These are phyloP conservation scores for Schoenoplectus triqueter DNA, from an alignment of 202 grass and related monocot genomes.

Conservation along the genomic window DNA sequence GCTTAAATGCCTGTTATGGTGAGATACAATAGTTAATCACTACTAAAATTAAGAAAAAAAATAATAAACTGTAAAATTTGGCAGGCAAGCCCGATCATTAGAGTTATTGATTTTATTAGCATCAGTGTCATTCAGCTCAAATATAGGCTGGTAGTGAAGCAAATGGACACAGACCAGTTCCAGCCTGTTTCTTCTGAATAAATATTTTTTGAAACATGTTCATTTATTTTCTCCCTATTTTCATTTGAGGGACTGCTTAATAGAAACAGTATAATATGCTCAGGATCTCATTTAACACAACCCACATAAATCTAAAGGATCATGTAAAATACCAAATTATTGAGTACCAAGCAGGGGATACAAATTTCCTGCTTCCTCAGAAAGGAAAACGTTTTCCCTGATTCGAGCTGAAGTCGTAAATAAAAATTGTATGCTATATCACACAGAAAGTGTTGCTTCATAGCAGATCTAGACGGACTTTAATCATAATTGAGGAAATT, in stretches of 20 bases:
- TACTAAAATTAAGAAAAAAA: background rate
- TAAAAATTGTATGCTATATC: no score
- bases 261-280: background rate
- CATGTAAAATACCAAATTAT: background rate
- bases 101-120: background rate
- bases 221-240: background rate
- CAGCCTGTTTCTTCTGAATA: background rate
- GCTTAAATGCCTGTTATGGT: constrained; percentile 71
- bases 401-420: no score
- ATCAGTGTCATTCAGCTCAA: background rate
- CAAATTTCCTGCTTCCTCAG: no score
- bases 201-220: background rate
- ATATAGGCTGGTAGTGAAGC: background rate
- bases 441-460: background rate
- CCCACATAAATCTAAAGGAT: background rate
- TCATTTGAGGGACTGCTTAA: background rate
- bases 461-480: background rate
- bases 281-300: background rate
- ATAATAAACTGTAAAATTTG: background rate
- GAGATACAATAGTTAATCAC: background rate
- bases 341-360: background rate
- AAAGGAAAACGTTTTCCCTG: no score
- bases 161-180: background rate
- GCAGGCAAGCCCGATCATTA: background rate
- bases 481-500: background rate